phyloP scores from a whole-genome alignment of 805 yeast species.

The Pichia gijzeniarum region DNA sequence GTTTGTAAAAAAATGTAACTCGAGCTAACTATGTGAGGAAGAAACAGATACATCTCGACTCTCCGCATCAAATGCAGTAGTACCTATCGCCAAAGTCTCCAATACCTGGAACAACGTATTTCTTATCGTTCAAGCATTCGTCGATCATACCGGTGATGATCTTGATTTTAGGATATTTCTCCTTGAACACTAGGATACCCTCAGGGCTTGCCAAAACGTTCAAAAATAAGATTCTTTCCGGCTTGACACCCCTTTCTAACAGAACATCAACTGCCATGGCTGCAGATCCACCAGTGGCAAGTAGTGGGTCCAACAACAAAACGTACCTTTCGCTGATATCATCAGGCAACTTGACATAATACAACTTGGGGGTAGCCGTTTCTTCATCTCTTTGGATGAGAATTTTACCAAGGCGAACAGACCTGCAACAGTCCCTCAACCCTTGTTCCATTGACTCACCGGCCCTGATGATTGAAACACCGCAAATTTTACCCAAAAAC shows the following conservation, averaged over 20 bases:
- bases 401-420: constrained; percentile 94
- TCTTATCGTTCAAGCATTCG: constrained; percentile 74
- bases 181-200: constrained; percentile 75
- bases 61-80: constrained; percentile 60
- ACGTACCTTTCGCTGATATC: constrained; percentile 87
- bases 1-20: too few species aligned
- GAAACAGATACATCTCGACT: too few species aligned
- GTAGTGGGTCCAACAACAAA: constrained; percentile 90
- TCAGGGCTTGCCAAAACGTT: constrained; percentile 93
- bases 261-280: constrained; percentile 94
- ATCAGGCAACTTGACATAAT: constrained; percentile 89
- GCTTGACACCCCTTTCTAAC: constrained; percentile 77
- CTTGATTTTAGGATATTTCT: constrained; percentile 73
- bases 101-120: constrained; percentile 86
- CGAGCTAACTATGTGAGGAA: too few species aligned
- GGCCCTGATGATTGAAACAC: constrained; percentile 96
- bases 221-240: constrained; percentile 81
- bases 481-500: constrained; percentile 91
- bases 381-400: constrained; percentile 97
- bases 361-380: constrained; percentile 86
- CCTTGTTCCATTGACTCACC: constrained; percentile 99
- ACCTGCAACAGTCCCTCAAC: constrained; percentile 91
- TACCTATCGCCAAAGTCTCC: constrained; percentile 99
- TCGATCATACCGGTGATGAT: constrained; percentile 94
- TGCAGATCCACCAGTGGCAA: constrained; percentile 98